Percentiles rank a stretch among this genome's conserved stretches.
These are phyloP conservation scores for Crepidotus variabilis DNA, from an alignment of 768 basidiomycete species.

Conservation along the genomic window DNA sequence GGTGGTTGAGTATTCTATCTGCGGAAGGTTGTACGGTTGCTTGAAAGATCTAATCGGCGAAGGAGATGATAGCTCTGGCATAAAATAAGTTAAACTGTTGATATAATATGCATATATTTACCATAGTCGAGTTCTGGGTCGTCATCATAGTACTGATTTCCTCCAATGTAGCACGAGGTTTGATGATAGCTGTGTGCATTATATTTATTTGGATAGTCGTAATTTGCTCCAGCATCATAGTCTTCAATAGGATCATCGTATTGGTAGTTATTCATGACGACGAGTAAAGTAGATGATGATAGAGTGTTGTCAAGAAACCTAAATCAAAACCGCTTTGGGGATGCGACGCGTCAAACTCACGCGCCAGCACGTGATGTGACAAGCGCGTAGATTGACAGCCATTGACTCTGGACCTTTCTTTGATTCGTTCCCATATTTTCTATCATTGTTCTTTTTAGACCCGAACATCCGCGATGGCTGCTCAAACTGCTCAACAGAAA, in stretches of 20 bases:
- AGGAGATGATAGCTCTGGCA: slow-evolving; percentile 16
- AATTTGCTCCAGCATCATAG: not conserved
- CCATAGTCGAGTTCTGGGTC: slow-evolving; percentile 27
- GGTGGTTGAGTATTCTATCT: not conserved
- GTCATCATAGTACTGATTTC: slow-evolving; percentile 15
- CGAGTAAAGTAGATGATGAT: not conserved
- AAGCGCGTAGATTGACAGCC: slow-evolving; percentile 16
- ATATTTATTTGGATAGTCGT: not conserved
- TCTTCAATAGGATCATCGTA: slow-evolving; percentile 12
- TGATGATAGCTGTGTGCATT: not conserved
- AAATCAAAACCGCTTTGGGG: not conserved
- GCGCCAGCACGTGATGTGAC: slow-evolving; percentile 12
- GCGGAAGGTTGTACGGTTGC: not conserved
- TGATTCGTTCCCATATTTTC: not conserved
- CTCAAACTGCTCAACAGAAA: slow-evolving; percentile 28
- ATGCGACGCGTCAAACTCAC: not conserved
- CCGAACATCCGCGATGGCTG: slow-evolving; percentile 18
- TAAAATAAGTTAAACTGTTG: not conserved
- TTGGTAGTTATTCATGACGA: slow-evolving; percentile 10
- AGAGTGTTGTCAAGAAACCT: not conserved
- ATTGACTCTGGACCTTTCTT: slow-evolving; percentile 1
- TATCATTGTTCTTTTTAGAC: not conserved
- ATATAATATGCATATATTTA: slow-evolving; percentile 31
- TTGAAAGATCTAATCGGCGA: slow-evolving; percentile 8
- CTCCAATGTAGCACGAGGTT: not conserved